Base-by-base conservation (phyloP, 345 rosid species). In the Barbarea vulgaris region DNA sequence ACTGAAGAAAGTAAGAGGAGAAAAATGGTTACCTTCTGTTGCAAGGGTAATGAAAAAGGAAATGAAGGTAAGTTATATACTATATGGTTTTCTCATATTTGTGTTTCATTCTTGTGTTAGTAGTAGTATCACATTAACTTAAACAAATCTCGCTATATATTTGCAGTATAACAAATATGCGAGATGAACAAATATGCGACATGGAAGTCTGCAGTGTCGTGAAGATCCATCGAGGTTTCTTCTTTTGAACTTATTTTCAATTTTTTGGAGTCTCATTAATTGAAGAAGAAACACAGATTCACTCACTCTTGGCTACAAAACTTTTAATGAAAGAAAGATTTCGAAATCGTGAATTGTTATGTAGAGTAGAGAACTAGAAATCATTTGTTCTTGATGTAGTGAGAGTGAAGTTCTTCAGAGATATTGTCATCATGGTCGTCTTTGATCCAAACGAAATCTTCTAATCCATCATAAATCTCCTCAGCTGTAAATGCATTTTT, bases 21-120 rank as follows among this genome's bases (percentile, higher is more conserved):
- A 90, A 77, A 85, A 84, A 77, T 95, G 99, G 97, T 85, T 92
- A 19, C 97, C 92, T 75, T 84, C 93, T n/a, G 80, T 91, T 70
- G 89, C 88, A 39, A 69, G 64, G 67, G 80, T 79, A 34, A 80
- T 86, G 89, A 84, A 77, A 33, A 77, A 57, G 70, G 83, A 83
- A 58, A 80, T 86, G 90, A 82, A 78, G 84, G 84, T 84, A 48
- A 48, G n/a, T 12, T 30, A 7, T 30, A 7, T 22, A 19, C 7
- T 8, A 48, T 27, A 56, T 7, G n/a, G 15, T 25, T 59, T 59
- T 21, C 28, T 41, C 66, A 56, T 64, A 7, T 19, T 25, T 25
- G 21, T 46, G 15, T 46, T 76, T 28, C n/a, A 18, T 52, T 60
- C 47, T 68, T 11, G n/a, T 42, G n/a, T 28, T 46, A 47, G 41